These are phyloP conservation scores for Zymoseptoria tritici DNA, from an alignment of 2,329 filamentous ascomycete species.

Conservation along the genomic window DNA sequence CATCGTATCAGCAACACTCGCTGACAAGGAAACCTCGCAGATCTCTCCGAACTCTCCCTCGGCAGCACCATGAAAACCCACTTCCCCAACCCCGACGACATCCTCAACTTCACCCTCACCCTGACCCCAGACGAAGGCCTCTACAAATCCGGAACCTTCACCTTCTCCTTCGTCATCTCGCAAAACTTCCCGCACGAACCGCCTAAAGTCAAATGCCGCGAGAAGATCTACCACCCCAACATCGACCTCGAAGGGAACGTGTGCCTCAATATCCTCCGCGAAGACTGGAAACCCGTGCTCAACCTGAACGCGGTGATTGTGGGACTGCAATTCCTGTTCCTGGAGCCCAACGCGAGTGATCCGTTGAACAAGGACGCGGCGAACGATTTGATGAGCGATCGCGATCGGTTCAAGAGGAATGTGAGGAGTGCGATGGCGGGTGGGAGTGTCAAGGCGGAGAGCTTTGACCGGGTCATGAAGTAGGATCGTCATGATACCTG, in stretches of 20 bases:
- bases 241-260: conserved; percentile 98
- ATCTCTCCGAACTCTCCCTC: conserved; percentile 73
- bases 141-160: conserved; percentile 83
- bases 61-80: conserved; percentile 72
- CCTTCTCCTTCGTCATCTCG: conserved; percentile 86
- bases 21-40: conserved; percentile 37
- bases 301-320: conserved; percentile 96
- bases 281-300: conserved; percentile 98
- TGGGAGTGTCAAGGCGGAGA: conserved; percentile 62
- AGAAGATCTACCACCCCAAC: conserved; percentile 99
- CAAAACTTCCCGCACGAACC: conserved; percentile 96
- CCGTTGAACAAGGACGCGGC: conserved; percentile 98
- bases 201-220: conserved; percentile 90
- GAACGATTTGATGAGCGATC: conserved; percentile 77
- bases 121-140: conserved; percentile 80
- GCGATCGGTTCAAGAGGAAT: conserved; percentile 86
- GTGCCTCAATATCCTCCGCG: conserved; percentile 90
- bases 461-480: conserved; percentile 73
- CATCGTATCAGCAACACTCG: neutral
- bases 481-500: conserved; percentile 32
- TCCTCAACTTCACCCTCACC: conserved; percentile 73
- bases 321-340: conserved; percentile 89
- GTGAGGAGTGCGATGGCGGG: conserved; percentile 79
- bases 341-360: conserved; percentile 93
- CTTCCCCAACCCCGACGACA: conserved; percentile 77